Evolutionary conservation across 106 monocot genomes (phyloP), one percentile per base, ranked within the genome.

Genomic region (Apostasia ramifera): DNA sequence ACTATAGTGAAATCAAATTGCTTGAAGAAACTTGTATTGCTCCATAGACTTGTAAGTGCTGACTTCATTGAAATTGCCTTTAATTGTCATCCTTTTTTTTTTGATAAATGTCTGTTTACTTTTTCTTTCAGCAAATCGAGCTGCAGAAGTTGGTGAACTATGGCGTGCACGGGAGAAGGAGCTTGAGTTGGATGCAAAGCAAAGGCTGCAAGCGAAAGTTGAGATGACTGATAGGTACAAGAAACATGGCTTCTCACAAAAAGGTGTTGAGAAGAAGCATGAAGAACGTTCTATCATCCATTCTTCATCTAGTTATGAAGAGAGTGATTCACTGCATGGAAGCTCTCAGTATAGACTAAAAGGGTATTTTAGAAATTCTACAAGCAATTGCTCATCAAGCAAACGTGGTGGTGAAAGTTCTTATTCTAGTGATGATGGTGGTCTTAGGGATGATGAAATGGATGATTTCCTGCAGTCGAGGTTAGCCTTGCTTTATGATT

Each of bases 131-230:
- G 94, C 91, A 62, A 95, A 95, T 77, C 80, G 83, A 73, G 81
- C 81, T 66, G 85, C 80, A 14, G 88, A 95, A 70, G 83, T 95
- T 42, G 73, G 76, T 57, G 91, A 95, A 76, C 79, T 95, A 88
- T 95, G 94, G 94, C 85, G 81, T 60, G 83, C 91, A 26, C 76
- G 94, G 15, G 81, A 95, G 66, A 95, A 91, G 72, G 94, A 95
- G 57, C 57, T 75, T n/a, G 91, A 95, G 56, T 68, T 95, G 59
- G 81, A 91, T 64, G 65, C 66, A 26, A 89, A 75, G 73, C 40
- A 77, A 37, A 69, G 76, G 44, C n/a, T 14, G 12, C 76, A 67
- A 69, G 10, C 67, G 26, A 82, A 73, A 68, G 61, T 66, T 53
- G 66, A 68, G 55, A 47, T 13, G 10, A 45, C 47, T 40, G 72